Conservation (phyloP, 106 monocot species). For the Allium cepa region DNA sequence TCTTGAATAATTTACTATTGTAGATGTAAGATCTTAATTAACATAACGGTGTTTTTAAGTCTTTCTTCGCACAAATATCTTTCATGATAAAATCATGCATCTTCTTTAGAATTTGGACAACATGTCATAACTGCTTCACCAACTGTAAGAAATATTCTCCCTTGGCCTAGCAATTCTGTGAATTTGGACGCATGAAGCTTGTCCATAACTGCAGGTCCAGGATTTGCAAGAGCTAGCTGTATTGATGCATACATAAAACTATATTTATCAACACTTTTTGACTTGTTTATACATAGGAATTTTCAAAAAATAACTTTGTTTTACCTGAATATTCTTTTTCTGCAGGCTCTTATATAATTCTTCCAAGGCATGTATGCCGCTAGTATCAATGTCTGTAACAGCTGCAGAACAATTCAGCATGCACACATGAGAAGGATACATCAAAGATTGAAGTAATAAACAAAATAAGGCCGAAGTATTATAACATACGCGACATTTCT, state of each 20-base stretch:
- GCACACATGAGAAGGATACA: neutral
- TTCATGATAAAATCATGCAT: neutral
- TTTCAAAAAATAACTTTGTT: too few relatives aligned
- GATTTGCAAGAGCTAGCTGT: conserved; percentile 55
- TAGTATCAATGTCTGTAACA: conserved; percentile 52
- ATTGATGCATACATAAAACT: too few relatives aligned
- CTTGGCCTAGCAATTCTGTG: conserved; percentile 44
- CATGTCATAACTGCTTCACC: conserved; percentile 43
- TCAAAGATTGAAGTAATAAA: neutral
- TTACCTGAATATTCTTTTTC: too few relatives aligned
- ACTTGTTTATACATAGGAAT: too few relatives aligned
- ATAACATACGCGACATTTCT: conserved; percentile 53
- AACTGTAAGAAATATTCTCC: conserved; percentile 53
- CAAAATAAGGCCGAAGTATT: neutral
- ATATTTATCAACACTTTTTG: too few relatives aligned
- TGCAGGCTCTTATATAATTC: conserved; percentile 19
- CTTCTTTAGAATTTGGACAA: conserved; percentile 13
- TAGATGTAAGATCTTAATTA: too few relatives aligned
- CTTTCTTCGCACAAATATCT: too few relatives aligned
- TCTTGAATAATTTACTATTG: too few relatives aligned
- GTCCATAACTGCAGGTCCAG: conserved; percentile 39
- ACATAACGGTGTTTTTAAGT: too few relatives aligned
- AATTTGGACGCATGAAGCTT: conserved; percentile 39
- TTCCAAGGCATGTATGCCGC: conserved; percentile 44
- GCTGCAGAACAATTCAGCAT: conserved; percentile 13